Evolutionary conservation across 306 rosid genomes (phyloP).

Genomic region (Cucumis sativus): Cucumber_9930_V3 NC_026660.2:7860501-7861000

Average conservation of each 20-base stretch:
- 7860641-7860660: no score
- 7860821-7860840: not conserved
- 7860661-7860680: no score
- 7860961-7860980: not conserved
- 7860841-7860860: not conserved
- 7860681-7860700: no score
- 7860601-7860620: no score
- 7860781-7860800: not conserved
- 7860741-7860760: not conserved
- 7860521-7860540: no score
- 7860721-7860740: no score
- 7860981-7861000: constrained; percentile 27
- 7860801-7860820: not conserved
- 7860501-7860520: no score
- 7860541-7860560: no score
- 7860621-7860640: no score
- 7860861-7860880: constrained; percentile 1
- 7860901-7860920: not conserved
- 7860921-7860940: not conserved
- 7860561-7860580: no score
- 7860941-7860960: not conserved
- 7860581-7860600: no score
- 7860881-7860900: not conserved
- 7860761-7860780: not conserved
- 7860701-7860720: no score